Conservation (phyloP, 1,284 basidiomycete species). For the Moesziomyces globuligerus region DNA sequence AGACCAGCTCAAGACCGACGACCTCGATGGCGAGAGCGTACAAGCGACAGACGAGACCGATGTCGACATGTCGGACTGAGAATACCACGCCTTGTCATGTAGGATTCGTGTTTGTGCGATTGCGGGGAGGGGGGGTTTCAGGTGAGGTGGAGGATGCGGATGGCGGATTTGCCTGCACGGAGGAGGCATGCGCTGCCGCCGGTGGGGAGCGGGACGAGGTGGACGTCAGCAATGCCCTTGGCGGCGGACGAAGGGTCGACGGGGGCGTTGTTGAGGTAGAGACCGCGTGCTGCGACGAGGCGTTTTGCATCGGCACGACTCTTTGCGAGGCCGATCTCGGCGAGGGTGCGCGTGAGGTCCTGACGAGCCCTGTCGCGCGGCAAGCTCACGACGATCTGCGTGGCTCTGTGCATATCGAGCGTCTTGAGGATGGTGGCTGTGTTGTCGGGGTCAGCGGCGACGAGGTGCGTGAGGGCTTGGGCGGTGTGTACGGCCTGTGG, state of each 20-base stretch:
- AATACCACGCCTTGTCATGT: background rate
- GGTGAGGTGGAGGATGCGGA: constrained; percentile 6
- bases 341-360: background rate
- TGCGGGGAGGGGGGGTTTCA: too few species aligned
- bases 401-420: constrained; percentile 4
- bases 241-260: too few species aligned
- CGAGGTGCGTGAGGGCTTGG: background rate
- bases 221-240: background rate
- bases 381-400: background rate
- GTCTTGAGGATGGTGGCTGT: background rate
- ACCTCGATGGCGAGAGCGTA: too few species aligned
- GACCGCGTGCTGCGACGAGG: constrained; percentile 15
- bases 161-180: constrained; percentile 20
- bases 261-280: constrained; percentile 38
- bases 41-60: too few species aligned
- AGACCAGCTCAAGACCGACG: constrained; percentile 12
- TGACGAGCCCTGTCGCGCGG: constrained; percentile 7
- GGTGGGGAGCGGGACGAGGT: background rate
- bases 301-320: constrained; percentile 33
- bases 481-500: constrained; percentile 72
- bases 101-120: too few species aligned
- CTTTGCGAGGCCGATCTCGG: constrained; percentile 12
- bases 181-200: constrained; percentile 11
- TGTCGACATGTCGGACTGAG: constrained; percentile 25
- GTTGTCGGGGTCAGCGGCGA: background rate